Evolutionary conservation across 805 yeast genomes (phyloP).

Genomic region (Metschnikowia reukaufii): DNA sequence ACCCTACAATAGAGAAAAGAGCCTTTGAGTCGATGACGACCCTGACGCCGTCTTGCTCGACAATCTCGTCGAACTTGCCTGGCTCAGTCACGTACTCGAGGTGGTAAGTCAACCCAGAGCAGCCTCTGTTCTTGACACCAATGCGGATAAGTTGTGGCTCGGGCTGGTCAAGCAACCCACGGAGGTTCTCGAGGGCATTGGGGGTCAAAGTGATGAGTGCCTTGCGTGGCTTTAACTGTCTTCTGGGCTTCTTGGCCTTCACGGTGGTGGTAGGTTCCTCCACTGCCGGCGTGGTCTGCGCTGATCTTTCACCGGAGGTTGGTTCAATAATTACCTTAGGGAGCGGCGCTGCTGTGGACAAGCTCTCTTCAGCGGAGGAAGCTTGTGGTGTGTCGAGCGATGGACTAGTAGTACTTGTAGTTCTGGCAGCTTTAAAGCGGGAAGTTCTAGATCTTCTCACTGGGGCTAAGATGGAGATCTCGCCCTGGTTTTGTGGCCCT

Average conservation of each 20-base stretch:
- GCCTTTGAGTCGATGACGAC: slow-evolving; percentile 96
- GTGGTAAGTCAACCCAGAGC: slow-evolving; percentile 92
- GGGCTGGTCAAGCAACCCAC: slow-evolving; percentile 69
- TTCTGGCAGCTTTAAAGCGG: slow-evolving; percentile 19
- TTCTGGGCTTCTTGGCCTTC: slow-evolving; percentile 37
- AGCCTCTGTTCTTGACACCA: slow-evolving; percentile 95
- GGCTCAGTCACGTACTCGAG: slow-evolving; percentile 86
- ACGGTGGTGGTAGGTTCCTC: slow-evolving; percentile 7
- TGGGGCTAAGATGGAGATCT: slow-evolving; percentile 8
- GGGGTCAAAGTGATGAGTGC: slow-evolving; percentile 83
- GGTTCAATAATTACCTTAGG: slow-evolving; percentile 7
- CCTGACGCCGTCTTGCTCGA: slow-evolving; percentile 90
- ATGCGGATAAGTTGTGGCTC: slow-evolving; percentile 86
- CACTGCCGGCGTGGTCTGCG: background rate
- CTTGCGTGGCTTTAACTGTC: slow-evolving; percentile 80
- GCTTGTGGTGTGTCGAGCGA: slow-evolving; percentile 2
- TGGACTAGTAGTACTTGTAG: background rate
- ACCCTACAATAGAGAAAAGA: slow-evolving; percentile 89
- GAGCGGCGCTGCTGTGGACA: slow-evolving; percentile 8
- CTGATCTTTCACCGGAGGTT: background rate
- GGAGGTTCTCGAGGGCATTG: slow-evolving; percentile 72
- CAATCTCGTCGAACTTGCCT: slow-evolving; percentile 93
- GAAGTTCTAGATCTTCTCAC: slow-evolving; percentile 36
- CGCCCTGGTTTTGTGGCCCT: slow-evolving; percentile 1
- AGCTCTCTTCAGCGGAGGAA: slow-evolving; percentile 2